These are phyloP conservation scores for Exophiala viscosa DNA, from an alignment of 2,329 filamentous ascomycete species.

Conservation along the genomic window DNA sequence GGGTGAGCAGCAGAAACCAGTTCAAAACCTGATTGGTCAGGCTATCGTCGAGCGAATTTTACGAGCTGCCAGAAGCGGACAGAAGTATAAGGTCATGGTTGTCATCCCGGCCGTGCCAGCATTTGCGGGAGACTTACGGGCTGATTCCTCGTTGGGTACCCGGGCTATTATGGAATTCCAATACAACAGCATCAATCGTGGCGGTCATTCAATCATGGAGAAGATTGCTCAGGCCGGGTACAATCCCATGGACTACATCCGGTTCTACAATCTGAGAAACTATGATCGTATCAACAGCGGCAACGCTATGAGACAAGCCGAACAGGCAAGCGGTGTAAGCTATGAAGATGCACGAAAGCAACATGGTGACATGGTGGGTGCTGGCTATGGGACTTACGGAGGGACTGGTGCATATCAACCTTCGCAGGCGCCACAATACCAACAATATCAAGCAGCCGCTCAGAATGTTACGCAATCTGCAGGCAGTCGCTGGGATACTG, in stretches of 20 bases:
- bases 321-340: constrained; percentile 42
- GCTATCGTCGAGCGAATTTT: constrained; percentile 75
- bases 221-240: constrained; percentile 62
- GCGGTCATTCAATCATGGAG: constrained; percentile 74
- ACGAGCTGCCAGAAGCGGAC: constrained; percentile 61
- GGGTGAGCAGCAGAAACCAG: constrained; percentile 63
- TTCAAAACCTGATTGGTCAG: constrained; percentile 73
- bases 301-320: constrained; percentile 34
- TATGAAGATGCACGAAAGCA: constrained; percentile 45
- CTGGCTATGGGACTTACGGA: constrained; percentile 41
- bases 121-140: constrained; percentile 75
- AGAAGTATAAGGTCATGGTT: constrained; percentile 71
- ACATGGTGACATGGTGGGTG: constrained; percentile 48
- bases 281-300: constrained; percentile 73
- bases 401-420: constrained; percentile 22
- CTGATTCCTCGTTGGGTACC: constrained; percentile 69
- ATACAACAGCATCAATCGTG: constrained; percentile 73
- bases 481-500: constrained; percentile 65
- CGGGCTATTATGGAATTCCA: constrained; percentile 87
- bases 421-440: constrained; percentile 46
- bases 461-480: constrained; percentile 47
- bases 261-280: constrained; percentile 80
- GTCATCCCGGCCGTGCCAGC: constrained; percentile 76
- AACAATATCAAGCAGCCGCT: constrained; percentile 70
- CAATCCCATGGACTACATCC: constrained; percentile 69